phyloP scores from a whole-genome alignment of 1,139 yeast species.

The Saccharomyces pastorianus region DNA sequence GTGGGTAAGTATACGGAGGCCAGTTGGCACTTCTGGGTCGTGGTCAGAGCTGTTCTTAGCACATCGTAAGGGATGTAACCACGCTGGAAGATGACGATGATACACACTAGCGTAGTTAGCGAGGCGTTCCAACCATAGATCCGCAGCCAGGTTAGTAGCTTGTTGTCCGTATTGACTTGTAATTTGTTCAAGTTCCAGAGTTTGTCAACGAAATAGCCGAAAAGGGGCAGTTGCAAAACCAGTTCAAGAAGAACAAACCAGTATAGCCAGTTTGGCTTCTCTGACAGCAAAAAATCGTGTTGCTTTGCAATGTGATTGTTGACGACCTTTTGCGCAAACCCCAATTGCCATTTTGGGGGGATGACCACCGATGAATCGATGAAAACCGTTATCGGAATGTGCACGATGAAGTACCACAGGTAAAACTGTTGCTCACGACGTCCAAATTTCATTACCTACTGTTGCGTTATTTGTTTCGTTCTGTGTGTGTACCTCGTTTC shows the following conservation, averaged over 20 bases:
- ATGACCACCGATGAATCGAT: conserved; percentile 68
- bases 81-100: conserved; percentile 17
- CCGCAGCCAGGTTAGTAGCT: conserved; percentile 13
- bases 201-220: conserved; percentile 34
- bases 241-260: conserved; percentile 66
- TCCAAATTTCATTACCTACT: not conserved
- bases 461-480: not conserved
- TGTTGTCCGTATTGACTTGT: conserved; percentile 7
- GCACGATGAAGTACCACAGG: conserved; percentile 46
- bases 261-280: conserved; percentile 61
- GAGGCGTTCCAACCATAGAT: conserved; percentile 27
- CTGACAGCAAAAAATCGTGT: conserved; percentile 58
- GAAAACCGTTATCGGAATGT: conserved; percentile 65
- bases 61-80: conserved; percentile 23
- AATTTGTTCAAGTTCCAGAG: conserved; percentile 3
- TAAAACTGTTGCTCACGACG: conserved; percentile 35
- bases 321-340: not conserved
- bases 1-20: conserved; percentile 25
- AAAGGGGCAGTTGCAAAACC: conserved; percentile 69
- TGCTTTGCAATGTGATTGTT: conserved; percentile 46
- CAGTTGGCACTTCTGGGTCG: conserved; percentile 16
- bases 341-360: conserved; percentile 42
- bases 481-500: not conserved
- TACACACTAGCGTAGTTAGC: conserved; percentile 25
- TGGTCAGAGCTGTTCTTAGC: conserved; percentile 8